Conservation (phyloP, 23 red algal species). For the Pyropia yezoensis region DNA sequence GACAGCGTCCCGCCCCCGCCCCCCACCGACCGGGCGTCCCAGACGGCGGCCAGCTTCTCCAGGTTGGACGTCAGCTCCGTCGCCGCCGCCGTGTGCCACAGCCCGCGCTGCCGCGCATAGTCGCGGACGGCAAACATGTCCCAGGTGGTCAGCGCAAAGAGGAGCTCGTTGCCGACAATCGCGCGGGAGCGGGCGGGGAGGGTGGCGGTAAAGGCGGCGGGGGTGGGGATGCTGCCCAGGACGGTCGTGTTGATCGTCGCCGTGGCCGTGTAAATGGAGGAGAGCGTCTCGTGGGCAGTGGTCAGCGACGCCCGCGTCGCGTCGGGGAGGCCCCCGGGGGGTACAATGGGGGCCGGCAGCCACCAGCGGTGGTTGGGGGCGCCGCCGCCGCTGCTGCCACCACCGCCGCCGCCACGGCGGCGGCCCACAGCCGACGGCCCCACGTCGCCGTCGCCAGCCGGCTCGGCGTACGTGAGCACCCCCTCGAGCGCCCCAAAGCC, state of each 20-base stretch:
- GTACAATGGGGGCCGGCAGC: conserved; percentile 63
- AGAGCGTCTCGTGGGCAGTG: conserved; percentile 30
- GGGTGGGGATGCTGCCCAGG: conserved; percentile 50
- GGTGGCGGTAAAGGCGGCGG: conserved; percentile 33
- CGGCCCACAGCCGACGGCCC: conserved; percentile 7
- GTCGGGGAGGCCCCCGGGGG: conserved; percentile 28
- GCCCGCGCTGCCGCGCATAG: conserved; percentile 51
- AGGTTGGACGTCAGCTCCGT: conserved; percentile 61
- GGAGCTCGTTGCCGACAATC: conserved; percentile 44
- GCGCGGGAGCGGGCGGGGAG: conserved; percentile 46
- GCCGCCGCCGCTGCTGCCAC: not conserved
- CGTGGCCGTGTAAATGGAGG: conserved; percentile 41
- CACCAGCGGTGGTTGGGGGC: conserved; percentile 39
- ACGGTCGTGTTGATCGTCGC: conserved; percentile 71
- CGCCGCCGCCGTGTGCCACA: conserved; percentile 63
- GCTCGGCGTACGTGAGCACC: conserved; percentile 55
- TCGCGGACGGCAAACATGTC: conserved; percentile 61
- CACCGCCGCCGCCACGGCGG: not conserved
- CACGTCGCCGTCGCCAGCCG: conserved; percentile 3
- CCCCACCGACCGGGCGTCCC: conserved; percentile 20
- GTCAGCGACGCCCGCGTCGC: conserved; percentile 24
- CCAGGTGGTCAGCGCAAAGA: conserved; percentile 53
- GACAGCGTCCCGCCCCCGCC: no score
- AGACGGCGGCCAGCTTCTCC: conserved; percentile 56
- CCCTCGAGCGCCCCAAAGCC: conserved; percentile 53